These are phyloP conservation scores for Trichoderma lentiforme DNA, from an alignment of 2,329 filamentous ascomycete species.

Conservation along the genomic window DNA sequence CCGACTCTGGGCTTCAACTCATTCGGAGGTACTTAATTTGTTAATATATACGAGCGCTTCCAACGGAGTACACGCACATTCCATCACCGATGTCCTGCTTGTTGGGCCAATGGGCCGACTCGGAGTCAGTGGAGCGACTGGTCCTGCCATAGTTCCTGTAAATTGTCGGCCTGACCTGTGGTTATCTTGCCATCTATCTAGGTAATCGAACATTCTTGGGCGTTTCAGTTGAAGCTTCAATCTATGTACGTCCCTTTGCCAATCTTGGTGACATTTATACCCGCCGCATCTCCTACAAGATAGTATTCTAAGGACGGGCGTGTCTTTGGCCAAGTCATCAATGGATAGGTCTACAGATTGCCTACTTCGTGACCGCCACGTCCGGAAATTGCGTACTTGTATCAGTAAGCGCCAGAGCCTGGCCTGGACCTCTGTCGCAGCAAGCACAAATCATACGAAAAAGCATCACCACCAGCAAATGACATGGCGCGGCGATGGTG, in stretches of 20 bases:
- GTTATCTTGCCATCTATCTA: background rate
- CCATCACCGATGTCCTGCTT: background rate
- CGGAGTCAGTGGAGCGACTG: background rate
- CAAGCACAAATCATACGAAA: background rate
- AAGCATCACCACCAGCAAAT: background rate
- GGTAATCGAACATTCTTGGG: background rate
- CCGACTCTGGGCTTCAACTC: background rate
- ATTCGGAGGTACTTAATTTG: background rate
- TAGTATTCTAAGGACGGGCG: background rate
- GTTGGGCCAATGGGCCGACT: background rate
- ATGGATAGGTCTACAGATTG: background rate
- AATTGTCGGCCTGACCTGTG: background rate
- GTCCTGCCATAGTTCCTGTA: slow-evolving; percentile 7
- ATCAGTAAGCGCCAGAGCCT: background rate
- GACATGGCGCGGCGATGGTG: background rate
- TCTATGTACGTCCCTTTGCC: background rate
- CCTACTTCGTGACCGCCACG: background rate
- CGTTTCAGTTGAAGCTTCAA: slow-evolving; percentile 11
- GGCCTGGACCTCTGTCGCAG: background rate
- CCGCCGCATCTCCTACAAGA: background rate
- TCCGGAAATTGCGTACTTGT: background rate
- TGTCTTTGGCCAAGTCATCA: background rate
- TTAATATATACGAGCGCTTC: background rate
- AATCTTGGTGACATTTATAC: background rate
- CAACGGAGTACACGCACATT: background rate